Evolutionary conservation across 1,284 basidiomycete species (phyloP).

Genomic region (Bondarzewia mesenterica): DNA sequence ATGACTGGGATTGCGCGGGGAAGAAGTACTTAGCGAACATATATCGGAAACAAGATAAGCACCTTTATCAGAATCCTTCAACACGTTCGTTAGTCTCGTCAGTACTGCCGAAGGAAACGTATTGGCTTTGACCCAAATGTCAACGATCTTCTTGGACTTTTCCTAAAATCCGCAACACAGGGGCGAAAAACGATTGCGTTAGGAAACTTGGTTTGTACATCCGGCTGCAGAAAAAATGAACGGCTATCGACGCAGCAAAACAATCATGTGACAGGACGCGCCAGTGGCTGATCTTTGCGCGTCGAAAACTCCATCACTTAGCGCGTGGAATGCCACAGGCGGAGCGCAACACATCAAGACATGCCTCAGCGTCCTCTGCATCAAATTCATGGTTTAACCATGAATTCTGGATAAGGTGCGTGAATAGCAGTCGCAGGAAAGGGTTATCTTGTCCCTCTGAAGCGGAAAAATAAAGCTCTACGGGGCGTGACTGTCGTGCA

Average conservation of each 20-base stretch:
- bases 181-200: slow-evolving; percentile 28
- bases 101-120: slow-evolving; percentile 76
- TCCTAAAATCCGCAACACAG: slow-evolving; percentile 52
- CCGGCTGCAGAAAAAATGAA: slow-evolving; percentile 16
- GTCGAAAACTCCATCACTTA: slow-evolving; percentile 6
- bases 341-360: too few species aligned
- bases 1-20: slow-evolving; percentile 54
- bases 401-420: background rate
- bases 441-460: background rate
- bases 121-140: slow-evolving; percentile 86
- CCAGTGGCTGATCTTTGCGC: slow-evolving; percentile 10
- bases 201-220: slow-evolving; percentile 24
- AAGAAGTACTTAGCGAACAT: slow-evolving; percentile 74
- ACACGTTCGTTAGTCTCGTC: slow-evolving; percentile 54
- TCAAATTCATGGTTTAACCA: too few species aligned
- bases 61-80: slow-evolving; percentile 49
- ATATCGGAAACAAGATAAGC: slow-evolving; percentile 55
- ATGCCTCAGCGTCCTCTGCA: too few species aligned
- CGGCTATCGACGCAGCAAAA: slow-evolving; percentile 12
- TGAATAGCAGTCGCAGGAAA: background rate
- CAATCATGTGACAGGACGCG: slow-evolving; percentile 19
- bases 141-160: slow-evolving; percentile 89
- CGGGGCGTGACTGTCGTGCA: background rate
- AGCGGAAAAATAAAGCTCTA: background rate
- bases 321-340: too few species aligned